A percentile compares a stretch with the other conserved stretches of the same genome.
phyloP scores from a whole-genome alignment of 257 asterid genomes.

The Marsdenia floribunda region DNA sequence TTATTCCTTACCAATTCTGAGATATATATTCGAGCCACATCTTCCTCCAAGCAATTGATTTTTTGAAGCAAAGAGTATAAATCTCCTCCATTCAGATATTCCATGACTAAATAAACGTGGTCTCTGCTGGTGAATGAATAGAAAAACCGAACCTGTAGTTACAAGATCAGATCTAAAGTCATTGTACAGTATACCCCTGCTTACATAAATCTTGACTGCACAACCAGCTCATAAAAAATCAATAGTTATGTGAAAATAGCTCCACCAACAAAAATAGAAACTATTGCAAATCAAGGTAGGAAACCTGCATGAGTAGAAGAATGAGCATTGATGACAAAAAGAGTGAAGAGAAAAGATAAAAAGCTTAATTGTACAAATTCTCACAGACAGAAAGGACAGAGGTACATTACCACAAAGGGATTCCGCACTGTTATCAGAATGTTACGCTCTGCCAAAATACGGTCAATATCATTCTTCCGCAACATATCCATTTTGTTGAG shows the following conservation, averaged over 20 bases:
- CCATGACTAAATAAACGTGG: slow-evolving; percentile 95
- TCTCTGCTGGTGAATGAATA: slow-evolving; percentile 91
- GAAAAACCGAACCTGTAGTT: slow-evolving; percentile 81
- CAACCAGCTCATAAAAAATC: background rate
- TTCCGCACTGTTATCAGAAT: slow-evolving; percentile 90
- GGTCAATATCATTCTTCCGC: slow-evolving; percentile 91
- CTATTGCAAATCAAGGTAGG: background rate
- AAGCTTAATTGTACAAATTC: slow-evolving; percentile 13
- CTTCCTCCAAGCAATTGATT: slow-evolving; percentile 84
- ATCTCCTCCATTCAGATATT: slow-evolving; percentile 96
- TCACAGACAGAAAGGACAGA: slow-evolving; percentile 10
- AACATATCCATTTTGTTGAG: slow-evolving; percentile 88
- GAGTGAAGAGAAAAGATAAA: slow-evolving; percentile 9
- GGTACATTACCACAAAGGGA: slow-evolving; percentile 79
- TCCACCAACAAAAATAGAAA: background rate
- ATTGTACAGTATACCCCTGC: background rate
- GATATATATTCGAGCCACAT: slow-evolving; percentile 71
- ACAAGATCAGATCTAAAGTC: background rate
- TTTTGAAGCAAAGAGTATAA: slow-evolving; percentile 73
- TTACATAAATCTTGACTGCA: background rate
- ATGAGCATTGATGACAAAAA: background rate
- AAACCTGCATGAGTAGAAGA: background rate
- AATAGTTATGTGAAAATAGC: background rate
- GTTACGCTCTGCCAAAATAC: slow-evolving; percentile 95
- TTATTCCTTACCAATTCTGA: slow-evolving; percentile 73